Evolutionary conservation across 129 eudicot genomes (phyloP).

Genomic region (Ambrosia artemisiifolia): DNA sequence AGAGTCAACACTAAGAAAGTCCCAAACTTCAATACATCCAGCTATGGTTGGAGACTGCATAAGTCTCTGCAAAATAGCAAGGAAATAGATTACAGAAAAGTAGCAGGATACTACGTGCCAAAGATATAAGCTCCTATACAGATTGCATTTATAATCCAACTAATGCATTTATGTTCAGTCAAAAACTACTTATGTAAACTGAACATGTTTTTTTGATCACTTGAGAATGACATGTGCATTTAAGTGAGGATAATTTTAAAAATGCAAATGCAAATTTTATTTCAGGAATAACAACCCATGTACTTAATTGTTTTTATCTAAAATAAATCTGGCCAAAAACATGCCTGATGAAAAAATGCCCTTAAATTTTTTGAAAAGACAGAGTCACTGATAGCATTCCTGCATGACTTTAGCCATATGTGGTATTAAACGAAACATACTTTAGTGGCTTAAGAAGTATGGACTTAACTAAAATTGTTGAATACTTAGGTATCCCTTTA

Average conservation of each 20-base stretch:
- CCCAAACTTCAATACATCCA: conserved; percentile 99
- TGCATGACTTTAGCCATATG: not conserved
- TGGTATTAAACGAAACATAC: not conserved
- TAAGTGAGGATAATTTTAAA: too few species aligned
- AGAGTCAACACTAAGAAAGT: conserved; percentile 97
- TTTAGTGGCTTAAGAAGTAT: not conserved
- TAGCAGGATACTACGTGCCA: not conserved
- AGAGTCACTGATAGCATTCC: not conserved
- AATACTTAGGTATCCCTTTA: not conserved
- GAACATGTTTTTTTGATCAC: too few species aligned
- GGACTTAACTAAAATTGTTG: not conserved
- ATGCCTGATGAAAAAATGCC: not conserved
- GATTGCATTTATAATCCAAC: not conserved
- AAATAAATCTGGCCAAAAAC: not conserved
- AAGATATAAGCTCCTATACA: conserved; percentile 1
- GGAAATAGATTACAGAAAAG: conserved; percentile 7
- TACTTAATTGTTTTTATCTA: not conserved
- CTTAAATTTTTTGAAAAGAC: not conserved
- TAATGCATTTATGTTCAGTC: not conserved
- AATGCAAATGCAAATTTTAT: too few species aligned
- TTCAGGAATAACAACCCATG: too few species aligned
- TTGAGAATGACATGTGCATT: too few species aligned
- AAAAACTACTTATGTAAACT: too few species aligned
- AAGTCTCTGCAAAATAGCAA: conserved; percentile 62
- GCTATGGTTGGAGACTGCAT: conserved; percentile 85